These are phyloP conservation scores for Fomitiporia mediterranea DNA, from an alignment of 1,284 basidiomycete genomes.

Conservation along the genomic window DNA sequence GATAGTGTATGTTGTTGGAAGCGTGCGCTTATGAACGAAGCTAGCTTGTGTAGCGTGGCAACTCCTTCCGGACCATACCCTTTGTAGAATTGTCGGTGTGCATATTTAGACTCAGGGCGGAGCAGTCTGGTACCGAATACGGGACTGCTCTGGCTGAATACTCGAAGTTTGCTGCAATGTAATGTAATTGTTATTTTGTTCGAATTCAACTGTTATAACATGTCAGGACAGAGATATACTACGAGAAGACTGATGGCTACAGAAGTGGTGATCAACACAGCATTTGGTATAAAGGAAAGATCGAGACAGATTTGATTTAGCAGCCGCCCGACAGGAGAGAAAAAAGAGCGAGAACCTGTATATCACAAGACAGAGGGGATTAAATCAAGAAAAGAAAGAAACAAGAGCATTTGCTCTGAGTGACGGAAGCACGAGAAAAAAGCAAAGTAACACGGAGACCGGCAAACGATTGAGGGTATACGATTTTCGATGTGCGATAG, in stretches of 20 bases:
- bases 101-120: constrained; percentile 4
- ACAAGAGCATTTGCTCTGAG: constrained; percentile 2
- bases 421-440: constrained; percentile 5
- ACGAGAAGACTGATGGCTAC: constrained; percentile 18
- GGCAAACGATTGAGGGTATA: constrained; percentile 10
- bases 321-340: background rate
- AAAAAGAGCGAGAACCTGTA: background rate
- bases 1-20: background rate
- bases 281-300: constrained; percentile 15
- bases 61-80: constrained; percentile 6
- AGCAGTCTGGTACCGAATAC: background rate
- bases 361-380: constrained; percentile 4
- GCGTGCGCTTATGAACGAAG: background rate
- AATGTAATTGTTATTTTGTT: background rate
- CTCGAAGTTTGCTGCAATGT: no score
- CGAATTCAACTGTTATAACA: constrained; percentile 9
- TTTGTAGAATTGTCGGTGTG: background rate
- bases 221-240: constrained; percentile 10
- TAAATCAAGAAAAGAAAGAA: constrained; percentile 8
- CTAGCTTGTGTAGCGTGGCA: constrained; percentile 2
- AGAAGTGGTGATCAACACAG: constrained; percentile 20
- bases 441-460: constrained; percentile 8
- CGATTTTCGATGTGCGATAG: background rate
- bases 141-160: no score
- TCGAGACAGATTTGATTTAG: constrained; percentile 4